phyloP scores from a whole-genome alignment of 768 basidiomycete genomes.

The Pilatotrama ljubarskyi region DNA sequence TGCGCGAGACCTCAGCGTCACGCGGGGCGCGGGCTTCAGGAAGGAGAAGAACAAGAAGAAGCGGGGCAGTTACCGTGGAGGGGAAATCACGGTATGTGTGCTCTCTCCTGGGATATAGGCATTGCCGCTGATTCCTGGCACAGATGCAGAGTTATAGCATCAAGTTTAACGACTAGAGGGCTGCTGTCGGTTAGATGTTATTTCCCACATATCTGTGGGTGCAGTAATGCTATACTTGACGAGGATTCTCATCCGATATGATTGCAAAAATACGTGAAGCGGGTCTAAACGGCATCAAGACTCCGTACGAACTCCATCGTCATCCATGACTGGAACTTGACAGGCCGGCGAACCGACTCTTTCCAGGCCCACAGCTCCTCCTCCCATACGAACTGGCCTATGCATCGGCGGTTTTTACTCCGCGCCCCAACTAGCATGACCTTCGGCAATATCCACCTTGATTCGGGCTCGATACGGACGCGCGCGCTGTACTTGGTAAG shows the following conservation, averaged over 20 bases:
- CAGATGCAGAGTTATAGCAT: conserved; percentile 86
- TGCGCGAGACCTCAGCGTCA: conserved; percentile 85
- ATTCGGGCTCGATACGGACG: conserved; percentile 39
- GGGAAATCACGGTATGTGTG: conserved; percentile 83
- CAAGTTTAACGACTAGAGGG: conserved; percentile 62
- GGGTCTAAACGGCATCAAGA: conserved; percentile 8
- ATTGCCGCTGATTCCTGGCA: not conserved
- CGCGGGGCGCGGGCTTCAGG: conserved; percentile 91
- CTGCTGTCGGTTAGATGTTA: not conserved
- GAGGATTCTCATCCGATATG: not conserved
- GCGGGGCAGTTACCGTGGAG: conserved; percentile 89
- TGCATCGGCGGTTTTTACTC: not conserved
- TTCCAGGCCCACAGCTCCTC: not conserved
- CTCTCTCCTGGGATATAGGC: not conserved
- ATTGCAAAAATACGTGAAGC: too few relatives aligned
- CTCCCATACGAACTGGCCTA: conserved; percentile 9
- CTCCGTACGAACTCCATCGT: conserved; percentile 19
- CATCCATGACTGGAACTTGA: conserved; percentile 6
- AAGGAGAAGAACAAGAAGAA: conserved; percentile 99
- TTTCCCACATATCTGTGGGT: too few relatives aligned
- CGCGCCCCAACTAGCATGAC: conserved; percentile 32
- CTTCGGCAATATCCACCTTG: conserved; percentile 51
- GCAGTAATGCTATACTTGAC: not conserved
- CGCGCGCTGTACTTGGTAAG: conserved; percentile 27
- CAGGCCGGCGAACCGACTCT: not conserved